Evolutionary conservation across 345 rosid species (phyloP), one percentile per base, ranked within the genome.

Genomic region (Gossypium stocksii): DNA sequence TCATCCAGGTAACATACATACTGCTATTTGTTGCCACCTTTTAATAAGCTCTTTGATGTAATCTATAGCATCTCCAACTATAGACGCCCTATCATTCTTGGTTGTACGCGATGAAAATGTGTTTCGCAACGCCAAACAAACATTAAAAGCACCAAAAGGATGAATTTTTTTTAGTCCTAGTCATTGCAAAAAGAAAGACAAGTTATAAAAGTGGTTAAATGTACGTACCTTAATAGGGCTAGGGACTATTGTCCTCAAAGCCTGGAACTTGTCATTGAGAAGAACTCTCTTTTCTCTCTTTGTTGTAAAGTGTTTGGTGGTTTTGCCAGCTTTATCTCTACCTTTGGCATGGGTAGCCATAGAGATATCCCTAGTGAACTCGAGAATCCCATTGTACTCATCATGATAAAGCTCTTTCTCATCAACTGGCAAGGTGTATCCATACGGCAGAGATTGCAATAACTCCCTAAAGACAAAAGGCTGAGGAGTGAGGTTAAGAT

Each of bases 41-140:
- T n/a, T n/a, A n/a, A n/a, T n/a, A 2, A 94, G 86, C 83, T 92
- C 98, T 81, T 89, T 84, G 67, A 92, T 94, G 82, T 92, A 91
- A 3, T 81, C 85, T 2, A 89, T 91, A 19, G 95, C 92, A 72
- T 92, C 97, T 78, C 85, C 94, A 75, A 94, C 89, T n/a, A 89
- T 76, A 2, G 97, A 88, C 54, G 98, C 98, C 80, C 93, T 88
- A 77, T 94, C 95, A 67, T 58, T 79, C 98, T 29, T 51, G 9
- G 65, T 66, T 41, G 27, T 54, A 14, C 17, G 29, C 29, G 43
- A 61, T 27, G 17, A 61, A 27, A n/a, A 48, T 43, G 38, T 16
- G 34, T 59, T 44, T 13, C 34, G 27, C 48, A 70, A 6, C 51
- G 54, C 20, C 49, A 61, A 64, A 25, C 19, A 15, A 68, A 38